Evolutionary conservation across 495 filamentous ascomycete species (phyloP).

Genomic region (Bathelium albidoporum): DNA sequence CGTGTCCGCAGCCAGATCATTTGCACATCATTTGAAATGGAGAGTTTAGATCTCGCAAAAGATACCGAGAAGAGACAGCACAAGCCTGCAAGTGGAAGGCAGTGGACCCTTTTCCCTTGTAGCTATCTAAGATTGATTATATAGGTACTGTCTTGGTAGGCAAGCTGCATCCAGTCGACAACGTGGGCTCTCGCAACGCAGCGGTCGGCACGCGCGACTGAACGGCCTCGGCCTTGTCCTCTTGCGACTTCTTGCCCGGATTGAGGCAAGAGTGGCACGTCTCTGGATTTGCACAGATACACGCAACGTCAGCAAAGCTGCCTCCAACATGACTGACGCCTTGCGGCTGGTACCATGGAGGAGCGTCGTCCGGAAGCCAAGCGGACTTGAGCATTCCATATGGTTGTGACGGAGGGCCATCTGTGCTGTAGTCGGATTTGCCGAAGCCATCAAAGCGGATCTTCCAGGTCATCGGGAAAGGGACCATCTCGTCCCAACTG

Average conservation of each 20-base stretch:
- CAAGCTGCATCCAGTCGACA: conserved; percentile 1
- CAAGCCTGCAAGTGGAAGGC: not conserved
- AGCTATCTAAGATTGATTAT: not conserved
- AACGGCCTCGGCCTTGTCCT: not conserved
- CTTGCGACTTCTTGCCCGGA: not conserved
- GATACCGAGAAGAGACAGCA: conserved; percentile 15
- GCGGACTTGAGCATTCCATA: conserved; percentile 4
- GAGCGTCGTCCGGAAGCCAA: conserved; percentile 5
- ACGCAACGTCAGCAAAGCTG: conserved; percentile 3
- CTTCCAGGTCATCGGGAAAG: conserved; percentile 6
- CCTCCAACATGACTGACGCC: conserved; percentile 2
- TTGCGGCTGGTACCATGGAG: conserved; percentile 5
- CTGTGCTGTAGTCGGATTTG: conserved; percentile 1
- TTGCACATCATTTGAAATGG: too few species aligned
- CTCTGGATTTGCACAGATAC: conserved; percentile 2
- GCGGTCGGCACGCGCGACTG: conserved; percentile 1
- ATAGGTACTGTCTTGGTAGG: not conserved
- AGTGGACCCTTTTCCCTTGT: not conserved
- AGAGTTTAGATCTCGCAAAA: not conserved
- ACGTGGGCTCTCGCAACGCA: conserved; percentile 3
- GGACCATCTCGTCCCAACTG: conserved; percentile 4
- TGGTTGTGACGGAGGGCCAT: not conserved
- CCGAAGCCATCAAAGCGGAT: conserved; percentile 5
- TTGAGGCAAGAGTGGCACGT: not conserved
- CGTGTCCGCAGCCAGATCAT: too few species aligned